These are phyloP conservation scores for Cutaneotrichosporon sp. DNA, from an alignment of 1,284 basidiomycete species.

Conservation along the genomic window DNA sequence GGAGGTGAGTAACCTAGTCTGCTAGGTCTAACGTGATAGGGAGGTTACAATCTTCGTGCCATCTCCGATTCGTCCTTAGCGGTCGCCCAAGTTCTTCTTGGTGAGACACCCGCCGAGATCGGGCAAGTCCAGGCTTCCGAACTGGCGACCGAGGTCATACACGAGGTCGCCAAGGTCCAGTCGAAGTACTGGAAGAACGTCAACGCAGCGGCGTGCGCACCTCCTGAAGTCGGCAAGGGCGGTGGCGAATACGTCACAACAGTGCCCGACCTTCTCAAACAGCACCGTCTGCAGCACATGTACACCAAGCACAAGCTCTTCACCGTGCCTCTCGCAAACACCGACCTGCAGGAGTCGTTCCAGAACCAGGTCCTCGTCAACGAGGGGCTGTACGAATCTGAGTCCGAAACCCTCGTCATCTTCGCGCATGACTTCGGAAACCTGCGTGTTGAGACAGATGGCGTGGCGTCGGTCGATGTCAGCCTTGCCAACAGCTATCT, in stretches of 20 bases:
- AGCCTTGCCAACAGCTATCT: slow-evolving; percentile 77
- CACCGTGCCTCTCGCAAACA: slow-evolving; percentile 70
- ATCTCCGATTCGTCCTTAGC: slow-evolving; percentile 83
- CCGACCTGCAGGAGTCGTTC: slow-evolving; percentile 67
- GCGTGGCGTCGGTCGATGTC: slow-evolving; percentile 69
- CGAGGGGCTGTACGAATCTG: slow-evolving; percentile 56
- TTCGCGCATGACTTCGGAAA: slow-evolving; percentile 92
- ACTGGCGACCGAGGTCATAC: slow-evolving; percentile 79
- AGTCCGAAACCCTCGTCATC: slow-evolving; percentile 64
- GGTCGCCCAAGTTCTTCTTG: slow-evolving; percentile 79
- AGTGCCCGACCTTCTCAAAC: slow-evolving; percentile 71
- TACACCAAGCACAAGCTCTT: slow-evolving; percentile 71
- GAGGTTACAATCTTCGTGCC: slow-evolving; percentile 91
- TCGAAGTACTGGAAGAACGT: slow-evolving; percentile 87
- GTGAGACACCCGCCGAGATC: slow-evolving; percentile 75
- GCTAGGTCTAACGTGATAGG: slow-evolving; percentile 57
- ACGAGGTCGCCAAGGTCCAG: slow-evolving; percentile 79
- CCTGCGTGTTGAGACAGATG: slow-evolving; percentile 73
- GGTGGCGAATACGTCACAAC: slow-evolving; percentile 27
- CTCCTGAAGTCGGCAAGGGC: slow-evolving; percentile 55
- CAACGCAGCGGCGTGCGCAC: slow-evolving; percentile 72
- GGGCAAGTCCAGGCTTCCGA: slow-evolving; percentile 69
- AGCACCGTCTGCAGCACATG: slow-evolving; percentile 75
- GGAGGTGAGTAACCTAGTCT: slow-evolving; percentile 62
- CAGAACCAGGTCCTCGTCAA: slow-evolving; percentile 77